phyloP scores from a whole-genome alignment of 1,139 yeast genomes.

The Kodamaea ohmeri region DNA sequence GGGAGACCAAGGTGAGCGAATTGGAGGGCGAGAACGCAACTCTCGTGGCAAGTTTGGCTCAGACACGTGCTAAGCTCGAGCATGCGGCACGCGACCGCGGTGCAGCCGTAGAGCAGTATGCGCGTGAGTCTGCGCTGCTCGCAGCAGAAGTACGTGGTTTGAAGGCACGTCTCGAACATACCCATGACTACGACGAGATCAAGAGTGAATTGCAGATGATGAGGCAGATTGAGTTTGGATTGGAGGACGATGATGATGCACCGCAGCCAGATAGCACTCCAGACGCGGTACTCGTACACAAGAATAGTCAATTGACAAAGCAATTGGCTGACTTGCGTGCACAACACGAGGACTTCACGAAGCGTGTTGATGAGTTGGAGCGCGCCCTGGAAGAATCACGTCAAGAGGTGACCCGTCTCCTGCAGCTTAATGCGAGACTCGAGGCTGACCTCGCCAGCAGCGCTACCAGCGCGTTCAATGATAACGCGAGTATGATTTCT shows the following conservation, averaged over 20 bases:
- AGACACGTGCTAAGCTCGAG: slow-evolving; percentile 36
- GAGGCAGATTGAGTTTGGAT: slow-evolving; percentile 73
- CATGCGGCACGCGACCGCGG: slow-evolving; percentile 34
- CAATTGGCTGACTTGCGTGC: slow-evolving; percentile 60
- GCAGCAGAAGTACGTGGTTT: slow-evolving; percentile 50
- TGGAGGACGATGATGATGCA: slow-evolving; percentile 27
- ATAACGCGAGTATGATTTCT: slow-evolving; percentile 68
- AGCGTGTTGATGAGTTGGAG: slow-evolving; percentile 42
- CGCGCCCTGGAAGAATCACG: slow-evolving; percentile 33
- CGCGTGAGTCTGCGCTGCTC: slow-evolving; percentile 49
- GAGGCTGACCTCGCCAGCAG: slow-evolving; percentile 67
- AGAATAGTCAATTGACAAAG: slow-evolving; percentile 59
- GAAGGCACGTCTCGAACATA: slow-evolving; percentile 43
- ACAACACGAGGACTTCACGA: slow-evolving; percentile 40
- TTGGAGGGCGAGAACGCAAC: slow-evolving; percentile 67
- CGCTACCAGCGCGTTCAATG: slow-evolving; percentile 51
- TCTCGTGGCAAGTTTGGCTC: slow-evolving; percentile 62
- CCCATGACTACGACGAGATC: slow-evolving; percentile 71
- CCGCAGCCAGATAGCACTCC: slow-evolving; percentile 21
- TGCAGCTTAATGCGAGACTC: slow-evolving; percentile 52
- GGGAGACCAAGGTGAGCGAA: slow-evolving; percentile 45
- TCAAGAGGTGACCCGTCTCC: slow-evolving; percentile 34
- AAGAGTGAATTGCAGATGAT: slow-evolving; percentile 71
- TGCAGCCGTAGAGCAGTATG: slow-evolving; percentile 31
- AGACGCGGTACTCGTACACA: slow-evolving; percentile 52